Percentiles rank a stretch among this genome's conserved stretches.
phyloP scores from a whole-genome alignment of 2,329 filamentous ascomycete species.

The Blumeria hordei region DNA sequence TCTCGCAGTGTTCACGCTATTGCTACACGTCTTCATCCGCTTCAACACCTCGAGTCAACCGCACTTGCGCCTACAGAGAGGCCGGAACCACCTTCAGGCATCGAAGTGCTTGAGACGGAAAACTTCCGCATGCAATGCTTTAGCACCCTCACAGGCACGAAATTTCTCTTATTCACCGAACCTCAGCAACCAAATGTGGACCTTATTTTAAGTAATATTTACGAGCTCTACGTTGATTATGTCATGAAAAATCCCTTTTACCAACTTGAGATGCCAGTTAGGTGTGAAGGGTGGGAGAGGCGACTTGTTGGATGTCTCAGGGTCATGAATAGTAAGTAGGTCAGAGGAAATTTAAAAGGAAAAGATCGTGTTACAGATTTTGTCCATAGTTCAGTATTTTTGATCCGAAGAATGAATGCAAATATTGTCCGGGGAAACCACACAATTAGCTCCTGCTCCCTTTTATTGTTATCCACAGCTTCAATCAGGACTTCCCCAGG shows the following conservation, averaged over 20 bases:
- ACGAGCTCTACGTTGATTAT: conserved; percentile 87
- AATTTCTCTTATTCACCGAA: conserved; percentile 91
- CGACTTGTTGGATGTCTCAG: conserved; percentile 62
- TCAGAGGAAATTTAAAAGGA: background rate
- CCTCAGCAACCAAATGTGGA: conserved; percentile 51
- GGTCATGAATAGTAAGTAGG: conserved; percentile 30
- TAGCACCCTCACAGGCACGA: conserved; percentile 78
- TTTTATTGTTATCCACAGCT: too few relatives aligned
- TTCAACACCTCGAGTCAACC: conserved; percentile 27
- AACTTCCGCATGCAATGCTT: conserved; percentile 94
- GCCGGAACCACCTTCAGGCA: conserved; percentile 45
- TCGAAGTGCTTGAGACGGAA: conserved; percentile 82
- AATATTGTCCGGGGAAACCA: too few relatives aligned
- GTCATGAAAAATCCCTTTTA: conserved; percentile 99
- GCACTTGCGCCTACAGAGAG: conserved; percentile 27
- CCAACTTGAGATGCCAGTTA: conserved; percentile 87
- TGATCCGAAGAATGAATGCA: too few relatives aligned
- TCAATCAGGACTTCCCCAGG: too few relatives aligned
- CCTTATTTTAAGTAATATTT: conserved; percentile 57
- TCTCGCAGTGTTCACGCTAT: conserved; percentile 39
- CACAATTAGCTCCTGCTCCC: too few relatives aligned
- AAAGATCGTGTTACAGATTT: background rate
- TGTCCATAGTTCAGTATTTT: too few relatives aligned
- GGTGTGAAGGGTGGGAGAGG: conserved; percentile 86
- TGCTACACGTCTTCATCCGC: conserved; percentile 35